These are phyloP conservation scores for Globisporangium mamillatum DNA, from an alignment of 352 stramenopile species.

Conservation along the genomic window DNA sequence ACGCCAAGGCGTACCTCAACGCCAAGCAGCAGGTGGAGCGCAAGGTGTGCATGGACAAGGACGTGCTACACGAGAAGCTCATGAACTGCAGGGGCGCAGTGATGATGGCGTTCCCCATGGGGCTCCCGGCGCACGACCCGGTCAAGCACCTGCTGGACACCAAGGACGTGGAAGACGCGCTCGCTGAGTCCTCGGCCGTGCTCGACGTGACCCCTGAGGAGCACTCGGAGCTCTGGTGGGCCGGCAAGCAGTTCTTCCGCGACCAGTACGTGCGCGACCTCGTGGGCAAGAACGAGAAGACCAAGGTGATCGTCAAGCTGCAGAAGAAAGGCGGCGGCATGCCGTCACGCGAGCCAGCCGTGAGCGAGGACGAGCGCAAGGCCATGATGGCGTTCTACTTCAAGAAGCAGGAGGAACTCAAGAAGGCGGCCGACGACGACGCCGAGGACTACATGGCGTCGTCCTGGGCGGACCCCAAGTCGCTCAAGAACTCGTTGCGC, in stretches of 20 bases:
- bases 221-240: constrained; percentile 93
- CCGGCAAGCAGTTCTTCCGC: constrained; percentile 93
- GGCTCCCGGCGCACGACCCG: constrained; percentile 88
- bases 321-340: constrained; percentile 87
- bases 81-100: constrained; percentile 90
- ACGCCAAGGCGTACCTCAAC: constrained; percentile 75
- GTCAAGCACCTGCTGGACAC: constrained; percentile 85
- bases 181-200: constrained; percentile 64
- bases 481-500: constrained; percentile 91
- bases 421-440: constrained; percentile 83
- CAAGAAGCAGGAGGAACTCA: constrained; percentile 88
- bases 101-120: constrained; percentile 95
- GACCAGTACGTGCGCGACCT: constrained; percentile 89
- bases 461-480: constrained; percentile 92
- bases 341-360: constrained; percentile 71
- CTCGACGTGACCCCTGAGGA: constrained; percentile 79
- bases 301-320: constrained; percentile 90
- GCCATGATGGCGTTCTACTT: constrained; percentile 97
- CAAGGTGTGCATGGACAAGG: constrained; percentile 57
- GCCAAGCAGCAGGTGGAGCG: constrained; percentile 61
- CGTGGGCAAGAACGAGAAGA: constrained; percentile 96
- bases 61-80: constrained; percentile 89
- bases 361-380: constrained; percentile 95
- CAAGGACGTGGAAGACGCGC: constrained; percentile 47
- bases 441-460: constrained; percentile 95